Base-by-base conservation (phyloP, 164 flowering plant species). In the Houttuynia cordata region DNA sequence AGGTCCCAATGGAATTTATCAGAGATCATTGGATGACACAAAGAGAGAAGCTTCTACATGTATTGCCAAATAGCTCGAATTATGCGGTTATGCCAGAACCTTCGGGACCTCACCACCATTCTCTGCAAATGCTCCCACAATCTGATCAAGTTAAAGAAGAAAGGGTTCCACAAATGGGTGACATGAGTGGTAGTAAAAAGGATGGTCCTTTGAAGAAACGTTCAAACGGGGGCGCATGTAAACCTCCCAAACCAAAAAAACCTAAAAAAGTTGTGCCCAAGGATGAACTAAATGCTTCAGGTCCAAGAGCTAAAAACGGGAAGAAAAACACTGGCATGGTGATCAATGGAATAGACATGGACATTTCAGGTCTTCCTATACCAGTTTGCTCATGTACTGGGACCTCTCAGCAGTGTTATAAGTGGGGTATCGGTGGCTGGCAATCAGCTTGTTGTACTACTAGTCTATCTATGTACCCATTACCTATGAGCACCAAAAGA, bases 361-460 rank as follows among this genome's bases (percentile, higher is more conserved):
- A 89, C 71, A 78, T 89, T 49, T 75, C 88, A 0, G 81, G 94
- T 15, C 80, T 89, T 51, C 94, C 97, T 0, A 83, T 82, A 55
- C 97, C 97, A 0, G 79, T 87, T 57, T 89, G 97, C 73, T 85
- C 97, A 0, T 89, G 97, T 59, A 87, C 94, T 34, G 91, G 91
- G 64, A 30, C 74, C 40, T 83, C 91, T 45, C 95, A 90, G 67
- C 95, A 85, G 68, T 90, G 97, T 59, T 90, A 90, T 65, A 74
- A 88, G 30, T 90, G 97, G 97, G 97, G 97, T 1, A 84, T 88
- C 68, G 97, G 97, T 61, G 97, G 97, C 25, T 90, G 97, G 97
- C 97, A 90, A 56, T 87, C 95, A 0, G 95, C 97, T 8, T 90
- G 97, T 61, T 89, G 97, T 66, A 85, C 97, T 15, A 90, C 95